Percentiles rank a stretch among this genome's conserved stretches.
Conservation (phyloP, 2,329 filamentous ascomycete genomes). For the Ceratocystis diversiconidia region DNA sequence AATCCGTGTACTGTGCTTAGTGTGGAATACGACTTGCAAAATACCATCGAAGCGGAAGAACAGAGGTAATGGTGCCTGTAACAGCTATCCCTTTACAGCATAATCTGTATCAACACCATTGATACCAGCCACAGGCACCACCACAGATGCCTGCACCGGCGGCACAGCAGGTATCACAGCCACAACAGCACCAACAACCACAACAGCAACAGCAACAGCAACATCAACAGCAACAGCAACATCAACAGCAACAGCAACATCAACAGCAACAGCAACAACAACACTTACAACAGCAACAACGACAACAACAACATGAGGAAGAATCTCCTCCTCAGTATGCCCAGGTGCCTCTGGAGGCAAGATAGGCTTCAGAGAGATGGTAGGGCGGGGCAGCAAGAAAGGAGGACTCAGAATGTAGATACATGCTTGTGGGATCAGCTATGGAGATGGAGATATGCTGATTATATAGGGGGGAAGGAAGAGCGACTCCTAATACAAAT, state of each 20-base stretch:
- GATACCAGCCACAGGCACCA: conserved; percentile 2
- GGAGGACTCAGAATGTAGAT: background rate
- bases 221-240: background rate
- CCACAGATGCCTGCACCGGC: background rate
- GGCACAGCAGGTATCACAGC: background rate
- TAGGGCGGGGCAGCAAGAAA: background rate
- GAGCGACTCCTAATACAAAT: no score
- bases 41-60: conserved; percentile 22
- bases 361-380: background rate
- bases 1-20: conserved; percentile 5
- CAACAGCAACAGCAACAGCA: background rate
- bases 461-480: no score
- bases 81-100: conserved; percentile 8
- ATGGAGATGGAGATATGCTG: no score
- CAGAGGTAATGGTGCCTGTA: conserved; percentile 20
- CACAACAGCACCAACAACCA: background rate
- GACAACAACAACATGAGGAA: background rate
- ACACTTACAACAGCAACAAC: no score
- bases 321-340: background rate
- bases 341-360: background rate
- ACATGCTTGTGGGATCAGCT: no score
- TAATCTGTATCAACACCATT: background rate
- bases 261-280: background rate
- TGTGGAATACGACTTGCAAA: conserved; percentile 21
- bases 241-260: background rate